Base-by-base conservation (phyloP, 2,329 filamentous ascomycete genomes). In the Fusarium sp. region DNA sequence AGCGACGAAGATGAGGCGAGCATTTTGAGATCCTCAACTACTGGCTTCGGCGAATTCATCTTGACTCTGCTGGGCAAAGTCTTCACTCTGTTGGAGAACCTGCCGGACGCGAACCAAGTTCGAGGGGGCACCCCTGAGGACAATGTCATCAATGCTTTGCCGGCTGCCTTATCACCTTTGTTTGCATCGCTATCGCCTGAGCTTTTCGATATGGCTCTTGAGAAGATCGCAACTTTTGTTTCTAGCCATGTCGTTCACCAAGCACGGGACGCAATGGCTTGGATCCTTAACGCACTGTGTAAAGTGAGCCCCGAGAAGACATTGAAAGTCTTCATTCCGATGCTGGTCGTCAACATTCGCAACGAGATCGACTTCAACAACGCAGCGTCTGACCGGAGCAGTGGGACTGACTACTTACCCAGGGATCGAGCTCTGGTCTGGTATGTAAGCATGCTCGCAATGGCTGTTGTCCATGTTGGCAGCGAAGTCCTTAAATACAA, bases 321-420 rank as follows among this genome's bases (percentile, higher is more conserved):
- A 1, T 85, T 99, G 53, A 96, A 95, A 78, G 90, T 94, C 13
- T 92, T 99, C 59, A 87, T 99, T 34, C 96, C 96, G 1, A 94
- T 97, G 84, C 86, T 98, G 56, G 92, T 97, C 53, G 88, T 93
- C 78, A 95, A 94, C 60, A 99, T 99, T 71, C 93, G 95, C 67
- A 97, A 94, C 65, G 96, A 99, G 80, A 99, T 99, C 71, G 95
- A 97, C 76, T 94, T 95, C 79, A 99, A 98, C 78, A 94, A 95
- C 52, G 96, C 96, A 18, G 97, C 95, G 2, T 98, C 95, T 2
- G 97, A 97, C 61, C 89, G 96, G 74, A 98, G 94, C 60, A 97
- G 94, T 59, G 96, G 96, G 18, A 93, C 93, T 1, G 96, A 99
- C 79, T 94, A 98, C 44, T 86, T 99, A 16, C 96, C 96, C 9